Evolutionary conservation across 257 asterid genomes (phyloP).

Genomic region (Solanum ahanhuiri): DNA sequence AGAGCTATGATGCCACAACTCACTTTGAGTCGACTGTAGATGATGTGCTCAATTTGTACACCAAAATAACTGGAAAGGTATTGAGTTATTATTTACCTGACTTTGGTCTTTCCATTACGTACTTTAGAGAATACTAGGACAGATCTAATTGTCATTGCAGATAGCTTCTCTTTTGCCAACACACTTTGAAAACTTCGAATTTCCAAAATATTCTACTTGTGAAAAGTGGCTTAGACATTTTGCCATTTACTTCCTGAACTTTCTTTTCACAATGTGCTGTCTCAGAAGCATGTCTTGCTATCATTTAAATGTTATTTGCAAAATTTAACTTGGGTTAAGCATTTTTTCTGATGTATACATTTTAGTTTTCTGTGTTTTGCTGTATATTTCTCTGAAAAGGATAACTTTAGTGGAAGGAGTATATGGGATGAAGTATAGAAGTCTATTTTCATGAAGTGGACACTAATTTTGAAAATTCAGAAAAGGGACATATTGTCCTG

Average conservation of each 20-base stretch:
- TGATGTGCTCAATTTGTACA: slow-evolving; percentile 40
- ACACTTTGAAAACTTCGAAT: background rate
- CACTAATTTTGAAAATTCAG: background rate
- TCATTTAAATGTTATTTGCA: background rate
- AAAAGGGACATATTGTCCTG: background rate
- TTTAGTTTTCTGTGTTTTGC: background rate
- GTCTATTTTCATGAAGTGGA: background rate
- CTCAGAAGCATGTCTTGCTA: background rate
- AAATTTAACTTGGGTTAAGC: background rate
- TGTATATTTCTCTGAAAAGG: background rate
- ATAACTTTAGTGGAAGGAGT: background rate
- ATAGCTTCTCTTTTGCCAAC: background rate
- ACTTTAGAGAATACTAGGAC: background rate
- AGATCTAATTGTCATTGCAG: background rate
- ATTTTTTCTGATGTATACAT: background rate
- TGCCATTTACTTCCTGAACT: background rate
- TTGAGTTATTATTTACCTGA: background rate
- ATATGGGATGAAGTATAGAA: background rate
- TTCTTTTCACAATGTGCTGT: background rate
- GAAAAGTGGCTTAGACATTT: background rate
- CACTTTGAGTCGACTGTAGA: slow-evolving; percentile 49
- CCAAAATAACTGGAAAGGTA: slow-evolving; percentile 49
- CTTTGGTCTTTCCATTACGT: background rate
- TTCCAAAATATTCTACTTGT: background rate
- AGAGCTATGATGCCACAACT: slow-evolving; percentile 49